phyloP scores from a whole-genome alignment of 176 grass and related monocot species.

The Miscanthus lutarioriparius region DNA sequence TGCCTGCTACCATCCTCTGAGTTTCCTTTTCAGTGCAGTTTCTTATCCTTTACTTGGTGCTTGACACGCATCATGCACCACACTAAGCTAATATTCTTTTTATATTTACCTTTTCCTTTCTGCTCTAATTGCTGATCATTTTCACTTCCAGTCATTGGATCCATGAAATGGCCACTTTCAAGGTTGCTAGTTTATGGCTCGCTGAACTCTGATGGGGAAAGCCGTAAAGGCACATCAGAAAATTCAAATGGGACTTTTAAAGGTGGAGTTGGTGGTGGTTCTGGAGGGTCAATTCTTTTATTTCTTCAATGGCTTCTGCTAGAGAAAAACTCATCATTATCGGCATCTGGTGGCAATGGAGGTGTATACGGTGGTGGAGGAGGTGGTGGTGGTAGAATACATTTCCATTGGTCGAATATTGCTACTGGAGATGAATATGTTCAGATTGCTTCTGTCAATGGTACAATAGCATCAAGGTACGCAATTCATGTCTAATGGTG shows the following conservation, averaged over 20 bases:
- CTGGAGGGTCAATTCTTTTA: slow-evolving; percentile 90
- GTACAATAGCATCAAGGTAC: slow-evolving; percentile 82
- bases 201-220: slow-evolving; percentile 75
- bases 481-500: slow-evolving; percentile 18
- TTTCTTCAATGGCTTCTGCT: slow-evolving; percentile 78
- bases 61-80: slow-evolving; percentile 14
- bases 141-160: slow-evolving; percentile 75
- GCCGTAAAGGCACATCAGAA: slow-evolving; percentile 34
- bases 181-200: slow-evolving; percentile 70
- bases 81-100: slow-evolving; percentile 9
- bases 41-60: not conserved
- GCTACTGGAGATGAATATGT: slow-evolving; percentile 96
- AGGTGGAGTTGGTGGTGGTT: slow-evolving; percentile 87
- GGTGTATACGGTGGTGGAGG: slow-evolving; percentile 80
- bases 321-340: slow-evolving; percentile 79
- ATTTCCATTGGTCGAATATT: slow-evolving; percentile 96
- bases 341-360: slow-evolving; percentile 78
- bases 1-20: not conserved
- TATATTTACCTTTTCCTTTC: not conserved
- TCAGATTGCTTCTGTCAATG: slow-evolving; percentile 89
- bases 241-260: slow-evolving; percentile 63
- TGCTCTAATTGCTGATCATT: slow-evolving; percentile 20
- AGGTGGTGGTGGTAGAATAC: slow-evolving; percentile 85
- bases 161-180: slow-evolving; percentile 96
- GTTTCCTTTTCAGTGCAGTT: not conserved